Evolutionary conservation across 768 basidiomycete species (phyloP).

Genomic region (Phaffia australis): DNA sequence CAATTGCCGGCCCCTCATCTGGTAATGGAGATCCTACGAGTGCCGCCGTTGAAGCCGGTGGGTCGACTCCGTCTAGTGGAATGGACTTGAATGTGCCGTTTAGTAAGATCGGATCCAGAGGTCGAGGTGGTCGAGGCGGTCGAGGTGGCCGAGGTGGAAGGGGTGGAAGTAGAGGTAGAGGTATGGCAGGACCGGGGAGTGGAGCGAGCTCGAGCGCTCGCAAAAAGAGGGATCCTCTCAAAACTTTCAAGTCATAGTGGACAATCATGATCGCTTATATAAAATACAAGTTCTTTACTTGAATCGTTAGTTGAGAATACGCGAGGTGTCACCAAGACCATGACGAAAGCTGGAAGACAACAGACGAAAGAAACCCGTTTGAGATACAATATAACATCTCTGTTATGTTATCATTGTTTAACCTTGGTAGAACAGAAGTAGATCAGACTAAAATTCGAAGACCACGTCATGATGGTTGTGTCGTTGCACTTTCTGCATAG

Average conservation of each 20-base stretch:
- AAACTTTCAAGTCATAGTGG: constrained; percentile 21
- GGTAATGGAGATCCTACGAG: neutral
- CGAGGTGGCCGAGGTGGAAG: constrained; percentile 23
- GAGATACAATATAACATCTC: too few species aligned
- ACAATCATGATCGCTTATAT: neutral
- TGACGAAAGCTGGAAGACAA: too few species aligned
- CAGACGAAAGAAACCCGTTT: too few species aligned
- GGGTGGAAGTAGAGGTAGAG: constrained; percentile 20
- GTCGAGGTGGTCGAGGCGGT: constrained; percentile 3
- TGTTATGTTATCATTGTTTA: too few species aligned
- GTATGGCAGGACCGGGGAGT: constrained; percentile 11
- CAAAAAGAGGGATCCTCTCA: constrained; percentile 25
- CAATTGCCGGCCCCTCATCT: constrained; percentile 40
- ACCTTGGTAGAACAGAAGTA: too few species aligned
- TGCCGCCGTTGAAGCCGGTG: constrained; percentile 4
- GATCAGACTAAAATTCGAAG: too few species aligned
- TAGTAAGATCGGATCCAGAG: constrained; percentile 17
- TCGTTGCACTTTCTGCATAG: too few species aligned
- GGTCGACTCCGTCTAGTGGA: neutral
- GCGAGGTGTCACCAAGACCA: too few species aligned
- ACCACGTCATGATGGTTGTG: too few species aligned
- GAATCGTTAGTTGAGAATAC: too few species aligned
- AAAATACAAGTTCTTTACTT: too few species aligned
- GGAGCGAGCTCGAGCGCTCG: neutral
- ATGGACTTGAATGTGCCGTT: constrained; percentile 25